Evolutionary conservation across 306 rosid species (phyloP), one percentile per base, ranked within the genome.

Genomic region (Gillenia trifoliata): DNA sequence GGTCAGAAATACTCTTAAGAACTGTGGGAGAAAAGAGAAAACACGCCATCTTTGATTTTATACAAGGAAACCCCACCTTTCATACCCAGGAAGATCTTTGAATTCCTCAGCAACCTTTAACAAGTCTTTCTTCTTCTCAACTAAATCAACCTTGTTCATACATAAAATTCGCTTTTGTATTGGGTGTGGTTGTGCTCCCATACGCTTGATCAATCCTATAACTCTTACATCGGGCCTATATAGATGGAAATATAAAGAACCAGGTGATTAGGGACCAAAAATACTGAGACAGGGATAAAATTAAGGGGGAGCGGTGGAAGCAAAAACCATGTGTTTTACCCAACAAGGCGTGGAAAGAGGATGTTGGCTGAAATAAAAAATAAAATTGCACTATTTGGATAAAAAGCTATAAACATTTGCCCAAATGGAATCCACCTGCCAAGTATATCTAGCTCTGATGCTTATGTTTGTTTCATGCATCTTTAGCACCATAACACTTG

Each of bases 101-200:
- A 94, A 94, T 81, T 94, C 88, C 77, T 90, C 93, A 4, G 89
- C 88, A 83, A 82, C 97, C 80, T 81, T 85, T 77, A 88, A 75
- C 50, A 94, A 80, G 62, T 94, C 93, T 86, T 92, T 94, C 92
- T 94, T 94, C 85, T 91, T 94, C 84, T 88, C 91, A 40, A 91
- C 96, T 63, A 94, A 85, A 85, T 94, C 97, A 82, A 94, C 86
- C 85, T 94, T 94, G 80, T 94, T 94, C 89, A 94, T 87, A 68
- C 99, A 94, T 73, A 94, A 84, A 67, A 94, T 75, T 50, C 99
- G 84, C 82, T 81, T 94, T 84, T 94, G 99, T 66, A 81, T 83
- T 77, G 95, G 89, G 66, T 86, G 83, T 12, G 78, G 6, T 36
- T 75, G 84, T 61, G 80, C 84, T 80, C 99, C 99, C 92, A 92